Percentiles rank a stretch among this genome's conserved stretches.
phyloP scores from a whole-genome alignment of 2,329 filamentous ascomycete species.

The Stromatinia cepivora region DNA sequence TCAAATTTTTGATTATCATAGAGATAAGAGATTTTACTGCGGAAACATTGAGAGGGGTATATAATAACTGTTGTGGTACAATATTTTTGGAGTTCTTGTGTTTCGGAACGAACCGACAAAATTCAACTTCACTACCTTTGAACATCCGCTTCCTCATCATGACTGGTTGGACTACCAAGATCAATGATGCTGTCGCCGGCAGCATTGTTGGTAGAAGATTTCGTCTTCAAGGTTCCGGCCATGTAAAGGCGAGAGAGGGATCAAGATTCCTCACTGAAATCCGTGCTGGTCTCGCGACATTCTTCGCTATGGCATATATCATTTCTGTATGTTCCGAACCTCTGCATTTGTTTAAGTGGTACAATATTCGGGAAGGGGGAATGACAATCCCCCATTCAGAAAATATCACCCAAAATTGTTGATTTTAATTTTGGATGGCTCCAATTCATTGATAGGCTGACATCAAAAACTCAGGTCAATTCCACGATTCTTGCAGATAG shows the following conservation, averaged over 20 bases:
- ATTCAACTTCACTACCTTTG: not conserved
- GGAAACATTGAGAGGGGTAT: not conserved
- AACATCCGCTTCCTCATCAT: slow-evolving; percentile 13
- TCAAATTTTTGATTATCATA: slow-evolving; percentile 16
- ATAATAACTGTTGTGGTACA: slow-evolving; percentile 12
- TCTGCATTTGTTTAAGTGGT: slow-evolving; percentile 58
- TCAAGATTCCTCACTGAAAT: slow-evolving; percentile 81
- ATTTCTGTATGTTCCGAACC: slow-evolving; percentile 63
- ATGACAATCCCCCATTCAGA: not conserved
- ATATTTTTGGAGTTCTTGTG: slow-evolving; percentile 1
- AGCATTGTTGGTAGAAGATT: slow-evolving; percentile 72
- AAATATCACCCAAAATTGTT: not conserved
- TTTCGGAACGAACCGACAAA: slow-evolving; percentile 3
- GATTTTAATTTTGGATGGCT: slow-evolving; percentile 48
- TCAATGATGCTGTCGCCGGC: slow-evolving; percentile 53
- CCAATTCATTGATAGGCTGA: slow-evolving; percentile 55
- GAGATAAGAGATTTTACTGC: slow-evolving; percentile 12
- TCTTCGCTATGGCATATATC: slow-evolving; percentile 70
- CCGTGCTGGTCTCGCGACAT: slow-evolving; percentile 76
- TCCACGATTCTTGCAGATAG: slow-evolving; percentile 47
- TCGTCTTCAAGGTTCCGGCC: slow-evolving; percentile 76
- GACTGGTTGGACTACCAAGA: slow-evolving; percentile 26
- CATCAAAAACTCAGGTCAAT: slow-evolving; percentile 35
- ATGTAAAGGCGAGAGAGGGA: slow-evolving; percentile 57
- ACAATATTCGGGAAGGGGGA: slow-evolving; percentile 43